Percentiles rank a stretch among this genome's conserved stretches.
Conservation (phyloP, 1,139 yeast species). For the Tardiomyces digboiensis region DNA sequence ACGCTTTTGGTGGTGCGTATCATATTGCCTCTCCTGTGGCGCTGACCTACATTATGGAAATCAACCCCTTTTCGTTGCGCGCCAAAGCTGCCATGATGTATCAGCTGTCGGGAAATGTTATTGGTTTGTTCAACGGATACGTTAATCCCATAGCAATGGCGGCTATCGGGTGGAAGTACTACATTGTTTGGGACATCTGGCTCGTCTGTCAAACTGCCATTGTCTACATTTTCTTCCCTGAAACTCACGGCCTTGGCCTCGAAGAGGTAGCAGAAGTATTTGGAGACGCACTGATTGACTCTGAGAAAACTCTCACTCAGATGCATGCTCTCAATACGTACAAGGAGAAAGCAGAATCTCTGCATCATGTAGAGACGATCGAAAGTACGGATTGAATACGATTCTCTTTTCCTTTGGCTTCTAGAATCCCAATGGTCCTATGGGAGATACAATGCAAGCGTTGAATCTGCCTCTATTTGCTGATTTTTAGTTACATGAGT, state of each 20-base stretch:
- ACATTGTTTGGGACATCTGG: constrained; percentile 24
- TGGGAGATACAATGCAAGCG: no score
- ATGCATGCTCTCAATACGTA: not conserved
- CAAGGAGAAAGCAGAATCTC: not conserved
- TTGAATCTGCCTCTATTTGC: no score
- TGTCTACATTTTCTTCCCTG: constrained; percentile 35
- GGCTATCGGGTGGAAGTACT: constrained; percentile 49
- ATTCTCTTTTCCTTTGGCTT: no score
- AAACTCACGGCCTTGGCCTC: constrained; percentile 34
- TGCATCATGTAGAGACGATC: not conserved
- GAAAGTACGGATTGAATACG: no score
- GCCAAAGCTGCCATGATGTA: constrained; percentile 25
- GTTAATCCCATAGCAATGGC: constrained; percentile 55
- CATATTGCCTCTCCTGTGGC: constrained; percentile 13
- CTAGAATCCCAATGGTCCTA: no score
- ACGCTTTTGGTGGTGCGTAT: constrained; percentile 12
- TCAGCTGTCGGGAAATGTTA: constrained; percentile 16
- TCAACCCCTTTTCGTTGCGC: constrained; percentile 31
- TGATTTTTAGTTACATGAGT: no score
- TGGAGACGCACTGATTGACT: constrained; percentile 8
- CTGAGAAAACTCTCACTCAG: constrained; percentile 23
- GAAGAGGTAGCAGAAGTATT: constrained; percentile 35
- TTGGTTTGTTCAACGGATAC: constrained; percentile 33
- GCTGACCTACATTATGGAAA: constrained; percentile 30
- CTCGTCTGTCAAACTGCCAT: constrained; percentile 7